Evolutionary conservation across 192 early-diverging fungal genomes (phyloP).

Genomic region (Backusella macrospora): DNA sequence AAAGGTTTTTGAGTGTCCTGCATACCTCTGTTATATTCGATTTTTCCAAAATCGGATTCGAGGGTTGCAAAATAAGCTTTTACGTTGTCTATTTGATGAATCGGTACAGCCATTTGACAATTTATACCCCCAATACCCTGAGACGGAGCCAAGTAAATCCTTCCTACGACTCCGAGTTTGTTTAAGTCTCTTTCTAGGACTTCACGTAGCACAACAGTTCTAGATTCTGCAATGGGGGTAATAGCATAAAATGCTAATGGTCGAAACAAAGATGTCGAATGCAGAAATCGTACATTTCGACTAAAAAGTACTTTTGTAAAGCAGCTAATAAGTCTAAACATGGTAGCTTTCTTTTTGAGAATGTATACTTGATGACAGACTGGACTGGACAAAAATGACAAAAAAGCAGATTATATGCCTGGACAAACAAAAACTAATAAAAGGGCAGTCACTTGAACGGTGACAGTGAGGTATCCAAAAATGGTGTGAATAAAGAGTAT

Average conservation of each 20-base stretch:
- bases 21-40: constrained; percentile 36
- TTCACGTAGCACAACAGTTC: constrained; percentile 9
- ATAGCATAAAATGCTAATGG: constrained; percentile 37
- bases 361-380: background rate
- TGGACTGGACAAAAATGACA: background rate
- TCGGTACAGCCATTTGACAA: constrained; percentile 72
- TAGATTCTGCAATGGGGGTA: constrained; percentile 11
- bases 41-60: constrained; percentile 28
- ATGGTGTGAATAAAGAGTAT: background rate
- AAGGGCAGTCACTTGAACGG: background rate
- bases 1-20: constrained; percentile 54
- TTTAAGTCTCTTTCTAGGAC: constrained; percentile 18
- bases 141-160: constrained; percentile 69
- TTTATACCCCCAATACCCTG: constrained; percentile 62
- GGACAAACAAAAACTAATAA: background rate
- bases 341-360: background rate
- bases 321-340: background rate
- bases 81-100: constrained; percentile 48
- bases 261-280: constrained; percentile 16
- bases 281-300: background rate
- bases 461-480: background rate
- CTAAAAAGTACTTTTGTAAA: background rate
- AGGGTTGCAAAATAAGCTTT: constrained; percentile 55
- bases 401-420: background rate
- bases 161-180: constrained; percentile 59